Conservation (phyloP, 2,329 filamentous ascomycete genomes). For the Tolypocladium cylindrosporum region DNA sequence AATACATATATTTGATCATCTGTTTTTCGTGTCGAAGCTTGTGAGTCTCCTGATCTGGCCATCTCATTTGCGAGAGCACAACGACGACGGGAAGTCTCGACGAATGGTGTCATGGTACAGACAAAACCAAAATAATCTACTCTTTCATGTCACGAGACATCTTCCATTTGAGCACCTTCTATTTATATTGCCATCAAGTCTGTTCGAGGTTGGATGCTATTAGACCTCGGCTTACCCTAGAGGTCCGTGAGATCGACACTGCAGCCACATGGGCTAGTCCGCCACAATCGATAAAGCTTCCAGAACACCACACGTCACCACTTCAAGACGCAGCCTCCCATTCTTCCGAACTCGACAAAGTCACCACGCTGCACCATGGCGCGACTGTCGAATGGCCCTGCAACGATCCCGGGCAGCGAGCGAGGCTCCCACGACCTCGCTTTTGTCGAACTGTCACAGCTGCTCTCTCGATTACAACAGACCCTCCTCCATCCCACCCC, state of each 20-base stretch:
- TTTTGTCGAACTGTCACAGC: slow-evolving; percentile 45
- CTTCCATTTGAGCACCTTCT: too few relatives aligned
- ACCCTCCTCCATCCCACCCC: slow-evolving; percentile 52
- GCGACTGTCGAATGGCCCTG: slow-evolving; percentile 11
- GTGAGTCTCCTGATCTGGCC: too few relatives aligned
- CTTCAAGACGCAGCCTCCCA: background rate
- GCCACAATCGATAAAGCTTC: background rate
- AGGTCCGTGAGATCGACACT: background rate
- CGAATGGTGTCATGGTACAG: too few relatives aligned
- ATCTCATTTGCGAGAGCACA: too few relatives aligned
- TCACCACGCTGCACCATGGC: slow-evolving; percentile 12
- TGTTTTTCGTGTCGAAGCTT: too few relatives aligned
- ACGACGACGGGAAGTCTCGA: too few relatives aligned
- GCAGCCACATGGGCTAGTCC: background rate
- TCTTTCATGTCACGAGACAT: too few relatives aligned
- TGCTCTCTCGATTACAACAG: slow-evolving; percentile 56
- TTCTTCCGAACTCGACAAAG: background rate
- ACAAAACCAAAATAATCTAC: too few relatives aligned
- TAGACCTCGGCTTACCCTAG: background rate
- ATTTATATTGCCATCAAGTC: background rate
- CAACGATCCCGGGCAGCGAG: slow-evolving; percentile 5
- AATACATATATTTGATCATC: background rate
- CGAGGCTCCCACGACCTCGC: slow-evolving; percentile 17
- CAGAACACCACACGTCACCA: background rate
- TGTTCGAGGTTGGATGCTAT: background rate